Base-by-base conservation (phyloP, 2,329 filamentous ascomycete genomes). In the Colletotrichum nymphaeae region DNA sequence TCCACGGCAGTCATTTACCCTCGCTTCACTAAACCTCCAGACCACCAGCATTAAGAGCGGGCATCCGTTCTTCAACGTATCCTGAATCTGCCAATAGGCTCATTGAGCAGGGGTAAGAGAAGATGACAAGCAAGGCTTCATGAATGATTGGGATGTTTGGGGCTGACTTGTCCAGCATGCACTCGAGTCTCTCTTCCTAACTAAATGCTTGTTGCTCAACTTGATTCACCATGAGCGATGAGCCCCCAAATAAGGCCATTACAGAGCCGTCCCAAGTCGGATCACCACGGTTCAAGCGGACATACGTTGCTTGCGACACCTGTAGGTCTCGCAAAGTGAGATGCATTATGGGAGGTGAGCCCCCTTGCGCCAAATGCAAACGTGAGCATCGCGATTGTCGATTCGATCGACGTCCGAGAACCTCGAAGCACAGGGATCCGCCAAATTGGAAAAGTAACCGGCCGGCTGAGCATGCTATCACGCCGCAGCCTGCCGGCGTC, bases 301-400 rank as follows among this genome's bases (percentile, higher is more conserved):
- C 64, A 1, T 74, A 74, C 28, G 69, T 74, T 35, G 73, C 69
- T 14, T 74, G 73, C 62, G 73, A 69, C 64, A 69, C 69, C 32
- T 73, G 73, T 49, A 37, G 73, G 49, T 49, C 65, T 24, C 73
- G 73, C 12, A 74, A 74, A 42, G 69, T 69, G 12, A 42, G 73
- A 57, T 74, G 69, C n/a, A 66, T 73, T 32, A 49, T 74, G 49
- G 69, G 67, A n/a, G 73, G 63, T 35, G 59, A 74, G 16, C 73
- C 73, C 5, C 73, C 73, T 35, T 74, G 73, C 65, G 59, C 60
- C n/a, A 74, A 74, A 28, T 74, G 73, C 56, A 56, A 57, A 32
- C 53, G 73, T 26, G 73, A 74, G 22, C 73, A 74, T 42, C 73
- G 73, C 30, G 69, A 69, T n/a, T 74, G 73, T 42, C 42, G 60